Base-by-base conservation (phyloP, 2,329 filamentous ascomycete genomes). In the Cadophora malorum region DNA sequence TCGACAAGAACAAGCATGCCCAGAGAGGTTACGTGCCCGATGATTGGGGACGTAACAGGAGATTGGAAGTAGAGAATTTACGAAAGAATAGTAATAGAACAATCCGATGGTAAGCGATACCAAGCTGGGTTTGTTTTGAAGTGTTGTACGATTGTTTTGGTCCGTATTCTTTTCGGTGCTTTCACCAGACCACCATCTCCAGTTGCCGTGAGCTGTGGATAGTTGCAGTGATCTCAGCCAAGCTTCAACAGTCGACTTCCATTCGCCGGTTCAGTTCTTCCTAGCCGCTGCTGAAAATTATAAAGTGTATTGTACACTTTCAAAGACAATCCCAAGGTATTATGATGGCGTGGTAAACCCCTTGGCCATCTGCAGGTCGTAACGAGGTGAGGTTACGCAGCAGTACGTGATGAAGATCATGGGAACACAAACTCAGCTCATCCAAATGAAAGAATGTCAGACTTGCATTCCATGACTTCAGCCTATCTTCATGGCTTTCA, bases 331-430 rank as follows among this genome's bases (percentile, higher is more conserved):
- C 5, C 5, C 4, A n/a, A 56, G 16, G 2, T 2, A 35, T 33
- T 12, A 3, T 28, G 50, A 19, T 4, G 6, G 16, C 50, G 50
- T 7, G 14, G 23, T 19, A 8, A 7, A 19, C 16, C 23, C 9
- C 23, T 53, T 31, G 50, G 31, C 10, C 1, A 14, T 33, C 25
- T n/a, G 31, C 31, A 56, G 53, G 53, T 56, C 53, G 31, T 35
- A 12, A 21, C 53, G 53, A 56, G 53, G n/a, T 35, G 16, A 31
- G 53, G 53, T 35, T 35, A 56, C 53, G 6, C 28, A n/a, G 53
- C 16, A 21, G 35, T 28, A 55, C 16, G 19, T 8, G 28, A 35
- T 53, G 50, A 35, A 33, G 7, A 28, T 28, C 28, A 21, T 9
- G 25, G 7, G 31, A 10, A 23, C 31, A 56, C 52, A 56, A n/a